These are phyloP conservation scores for Kodamaea sp. DNA, from an alignment of 1,139 yeast species.

Conservation along the genomic window DNA sequence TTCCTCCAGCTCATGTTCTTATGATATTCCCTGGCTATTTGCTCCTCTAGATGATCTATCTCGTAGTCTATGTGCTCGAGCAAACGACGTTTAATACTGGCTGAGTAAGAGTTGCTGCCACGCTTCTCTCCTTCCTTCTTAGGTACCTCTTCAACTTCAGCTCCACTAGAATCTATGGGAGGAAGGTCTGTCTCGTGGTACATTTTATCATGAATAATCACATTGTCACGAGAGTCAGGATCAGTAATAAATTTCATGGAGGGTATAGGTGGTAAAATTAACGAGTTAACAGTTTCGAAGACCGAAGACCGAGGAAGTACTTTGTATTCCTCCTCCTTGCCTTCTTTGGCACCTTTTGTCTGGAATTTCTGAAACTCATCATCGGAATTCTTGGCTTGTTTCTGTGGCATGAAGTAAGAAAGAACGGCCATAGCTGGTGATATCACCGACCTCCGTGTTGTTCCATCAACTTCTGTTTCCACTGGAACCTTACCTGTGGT, in stretches of 20 bases:
- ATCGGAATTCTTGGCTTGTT: conserved; percentile 29
- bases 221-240: conserved; percentile 43
- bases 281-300: conserved; percentile 78
- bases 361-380: conserved; percentile 24
- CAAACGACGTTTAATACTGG: conserved; percentile 9
- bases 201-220: conserved; percentile 43
- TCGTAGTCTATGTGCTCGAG: conserved; percentile 17
- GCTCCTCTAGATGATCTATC: conserved; percentile 59
- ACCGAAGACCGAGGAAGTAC: conserved; percentile 70
- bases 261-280: conserved; percentile 87
- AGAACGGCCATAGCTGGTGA: conserved; percentile 48
- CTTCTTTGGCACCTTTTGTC: conserved; percentile 15
- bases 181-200: conserved; percentile 41
- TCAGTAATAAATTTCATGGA: conserved; percentile 67
- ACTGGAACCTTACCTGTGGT: conserved; percentile 10
- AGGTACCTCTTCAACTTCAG: background rate
- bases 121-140: background rate
- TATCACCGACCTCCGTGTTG: conserved; percentile 14
- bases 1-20: conserved; percentile 86
- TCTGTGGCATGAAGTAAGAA: conserved; percentile 48
- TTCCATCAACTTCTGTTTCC: conserved; percentile 2
- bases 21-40: conserved; percentile 89
- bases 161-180: conserved; percentile 1
- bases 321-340: conserved; percentile 16
- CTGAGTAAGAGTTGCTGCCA: conserved; percentile 5